These are phyloP conservation scores for Nakaseomyces glabratus DNA, from an alignment of 1,139 yeast genomes.

Conservation along the genomic window DNA sequence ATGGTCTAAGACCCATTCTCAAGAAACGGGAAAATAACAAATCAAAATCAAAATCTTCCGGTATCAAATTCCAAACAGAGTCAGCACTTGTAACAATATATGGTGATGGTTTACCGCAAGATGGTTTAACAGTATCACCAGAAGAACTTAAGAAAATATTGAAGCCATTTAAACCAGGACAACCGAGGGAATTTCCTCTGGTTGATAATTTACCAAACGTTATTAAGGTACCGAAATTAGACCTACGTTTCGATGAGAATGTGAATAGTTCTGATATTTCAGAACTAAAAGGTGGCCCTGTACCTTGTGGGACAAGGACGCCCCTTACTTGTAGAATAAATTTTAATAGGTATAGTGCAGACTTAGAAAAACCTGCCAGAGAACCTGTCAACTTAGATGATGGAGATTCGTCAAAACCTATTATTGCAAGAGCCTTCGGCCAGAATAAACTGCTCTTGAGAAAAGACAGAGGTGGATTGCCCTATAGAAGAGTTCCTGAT, in stretches of 20 bases:
- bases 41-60: slow-evolving; percentile 11
- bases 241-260: slow-evolving; percentile 7
- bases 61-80: slow-evolving; percentile 24
- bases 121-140: slow-evolving; percentile 27
- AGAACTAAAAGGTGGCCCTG: slow-evolving; percentile 26
- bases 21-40: slow-evolving; percentile 13
- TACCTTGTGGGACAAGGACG: slow-evolving; percentile 20
- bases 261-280: slow-evolving; percentile 24
- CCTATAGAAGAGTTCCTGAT: slow-evolving; percentile 29
- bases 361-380: slow-evolving; percentile 21
- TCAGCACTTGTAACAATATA: slow-evolving; percentile 24
- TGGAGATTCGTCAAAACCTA: slow-evolving; percentile 17
- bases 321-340: slow-evolving; percentile 21
- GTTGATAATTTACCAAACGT: slow-evolving; percentile 11
- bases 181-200: slow-evolving; percentile 27
- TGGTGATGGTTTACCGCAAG: slow-evolving; percentile 29
- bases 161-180: slow-evolving; percentile 30
- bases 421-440: slow-evolving; percentile 30
- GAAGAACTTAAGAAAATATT: slow-evolving; percentile 25
- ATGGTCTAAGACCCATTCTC: slow-evolving; percentile 17
- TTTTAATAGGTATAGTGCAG: slow-evolving; percentile 23
- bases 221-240: slow-evolving; percentile 5
- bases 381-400: slow-evolving; percentile 26
- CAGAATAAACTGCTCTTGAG: slow-evolving; percentile 25
- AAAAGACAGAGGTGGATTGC: slow-evolving; percentile 31